Evolutionary conservation across 2,329 filamentous ascomycete genomes (phyloP).

Genomic region (Magnaporthiopsis rhizophila): DNA sequence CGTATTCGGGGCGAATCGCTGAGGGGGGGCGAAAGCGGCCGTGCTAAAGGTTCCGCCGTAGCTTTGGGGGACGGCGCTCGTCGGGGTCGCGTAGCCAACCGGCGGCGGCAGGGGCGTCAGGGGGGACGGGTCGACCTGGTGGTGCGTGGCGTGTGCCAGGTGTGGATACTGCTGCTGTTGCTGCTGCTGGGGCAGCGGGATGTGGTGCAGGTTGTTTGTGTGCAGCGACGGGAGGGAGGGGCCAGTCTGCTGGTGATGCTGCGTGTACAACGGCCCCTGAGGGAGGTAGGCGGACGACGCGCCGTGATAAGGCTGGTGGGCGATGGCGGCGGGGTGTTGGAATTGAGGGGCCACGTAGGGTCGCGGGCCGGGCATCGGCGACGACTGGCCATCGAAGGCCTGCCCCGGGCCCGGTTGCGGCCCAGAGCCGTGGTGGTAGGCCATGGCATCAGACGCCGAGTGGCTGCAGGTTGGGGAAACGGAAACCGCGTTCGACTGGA

Average conservation of each 20-base stretch:
- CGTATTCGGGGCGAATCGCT: constrained; percentile 18
- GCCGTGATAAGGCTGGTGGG: constrained; percentile 8
- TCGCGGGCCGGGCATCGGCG: constrained; percentile 9
- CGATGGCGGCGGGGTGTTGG: neutral
- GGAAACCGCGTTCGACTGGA: constrained; percentile 5
- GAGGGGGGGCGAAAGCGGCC: constrained; percentile 12
- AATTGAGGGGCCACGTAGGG: constrained; percentile 6
- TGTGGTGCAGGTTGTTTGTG: constrained; percentile 7
- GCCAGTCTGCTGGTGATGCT: constrained; percentile 6
- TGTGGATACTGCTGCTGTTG: constrained; percentile 20
- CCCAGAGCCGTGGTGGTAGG: constrained; percentile 29
- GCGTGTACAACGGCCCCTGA: constrained; percentile 7
- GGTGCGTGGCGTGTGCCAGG: constrained; percentile 17
- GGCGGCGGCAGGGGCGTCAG: constrained; percentile 2
- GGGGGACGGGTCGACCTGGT: constrained; percentile 11
- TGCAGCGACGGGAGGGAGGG: constrained; percentile 3
- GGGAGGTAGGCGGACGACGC: neutral
- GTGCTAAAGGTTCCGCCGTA: neutral
- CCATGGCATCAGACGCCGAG: constrained; percentile 23
- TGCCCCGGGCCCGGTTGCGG: constrained; percentile 29
- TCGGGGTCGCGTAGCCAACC: constrained; percentile 8
- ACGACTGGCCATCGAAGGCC: constrained; percentile 28
- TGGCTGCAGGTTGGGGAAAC: constrained; percentile 7
- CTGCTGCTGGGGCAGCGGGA: constrained; percentile 14
- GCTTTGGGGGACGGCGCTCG: constrained; percentile 12